Evolutionary conservation across 2,329 filamentous ascomycete species (phyloP).

Genomic region (Epicoccum nigrum): DNA sequence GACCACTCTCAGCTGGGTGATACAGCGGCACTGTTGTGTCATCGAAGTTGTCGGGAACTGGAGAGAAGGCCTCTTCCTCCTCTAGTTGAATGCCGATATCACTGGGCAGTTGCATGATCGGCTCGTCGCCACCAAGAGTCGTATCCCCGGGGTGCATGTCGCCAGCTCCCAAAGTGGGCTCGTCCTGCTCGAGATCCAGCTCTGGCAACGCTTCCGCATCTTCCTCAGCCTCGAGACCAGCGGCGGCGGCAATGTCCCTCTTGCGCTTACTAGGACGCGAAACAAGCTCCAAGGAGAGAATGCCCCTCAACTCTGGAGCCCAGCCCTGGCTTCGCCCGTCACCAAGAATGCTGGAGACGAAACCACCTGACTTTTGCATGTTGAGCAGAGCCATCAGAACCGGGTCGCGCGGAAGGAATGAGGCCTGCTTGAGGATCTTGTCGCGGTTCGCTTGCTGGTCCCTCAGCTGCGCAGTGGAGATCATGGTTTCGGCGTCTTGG

Average conservation of each 20-base stretch:
- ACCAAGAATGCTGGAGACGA: constrained; percentile 85
- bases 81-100: constrained; percentile 35
- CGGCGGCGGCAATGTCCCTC: constrained; percentile 84
- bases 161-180: constrained; percentile 53
- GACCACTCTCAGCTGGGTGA: constrained; percentile 82
- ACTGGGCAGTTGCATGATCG: constrained; percentile 36
- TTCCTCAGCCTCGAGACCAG: constrained; percentile 74
- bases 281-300: constrained; percentile 85
- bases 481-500: constrained; percentile 80
- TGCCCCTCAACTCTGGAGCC: constrained; percentile 91
- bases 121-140: constrained; percentile 33
- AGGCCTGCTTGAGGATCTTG: constrained; percentile 81
- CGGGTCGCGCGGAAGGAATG: constrained; percentile 86
- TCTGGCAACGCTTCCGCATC: constrained; percentile 66
- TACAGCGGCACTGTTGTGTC: constrained; percentile 77
- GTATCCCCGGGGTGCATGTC: constrained; percentile 52
- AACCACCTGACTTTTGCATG: constrained; percentile 88
- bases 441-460: constrained; percentile 84
- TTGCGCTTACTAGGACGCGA: constrained; percentile 85
- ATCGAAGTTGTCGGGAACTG: constrained; percentile 68
- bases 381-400: constrained; percentile 86
- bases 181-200: constrained; percentile 61
- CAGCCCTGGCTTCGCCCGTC: constrained; percentile 78
- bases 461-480: constrained; percentile 79
- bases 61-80: constrained; percentile 44